A percentile compares a stretch with the other conserved stretches of the same genome.
These are phyloP conservation scores for Talaromyces liani DNA, from an alignment of 495 filamentous ascomycete genomes.

Conservation along the genomic window DNA sequence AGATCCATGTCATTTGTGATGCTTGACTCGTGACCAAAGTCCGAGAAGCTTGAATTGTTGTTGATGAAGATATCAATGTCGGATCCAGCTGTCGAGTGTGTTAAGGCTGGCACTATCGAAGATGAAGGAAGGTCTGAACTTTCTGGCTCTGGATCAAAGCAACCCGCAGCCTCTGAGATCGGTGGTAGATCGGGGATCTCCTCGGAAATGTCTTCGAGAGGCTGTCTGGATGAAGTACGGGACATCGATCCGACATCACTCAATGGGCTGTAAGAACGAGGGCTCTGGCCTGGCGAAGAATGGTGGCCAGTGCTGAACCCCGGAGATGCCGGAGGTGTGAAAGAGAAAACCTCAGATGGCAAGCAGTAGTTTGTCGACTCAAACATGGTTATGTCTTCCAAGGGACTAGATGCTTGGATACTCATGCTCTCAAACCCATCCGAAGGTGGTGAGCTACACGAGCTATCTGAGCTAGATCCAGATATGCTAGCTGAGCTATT, in stretches of 20 bases:
- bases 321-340: slow-evolving; percentile 44
- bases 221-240: slow-evolving; percentile 20
- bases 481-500: slow-evolving; percentile 31
- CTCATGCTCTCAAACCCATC: slow-evolving; percentile 33
- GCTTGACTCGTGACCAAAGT: slow-evolving; percentile 23
- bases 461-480: slow-evolving; percentile 24
- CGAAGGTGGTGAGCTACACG: slow-evolving; percentile 23
- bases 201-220: slow-evolving; percentile 18
- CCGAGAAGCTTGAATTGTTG: slow-evolving; percentile 29
- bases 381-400: slow-evolving; percentile 31
- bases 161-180: slow-evolving; percentile 21
- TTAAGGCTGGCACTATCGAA: slow-evolving; percentile 31
- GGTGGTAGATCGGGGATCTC: slow-evolving; percentile 17
- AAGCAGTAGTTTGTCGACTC: slow-evolving; percentile 33
- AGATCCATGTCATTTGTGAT: slow-evolving; percentile 28
- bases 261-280: slow-evolving; percentile 35
- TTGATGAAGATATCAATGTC: slow-evolving; percentile 43
- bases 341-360: slow-evolving; percentile 34
- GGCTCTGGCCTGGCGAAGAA: slow-evolving; percentile 37
- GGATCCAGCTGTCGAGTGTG: slow-evolving; percentile 30
- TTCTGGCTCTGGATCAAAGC: slow-evolving; percentile 30
- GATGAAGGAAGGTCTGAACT: slow-evolving; percentile 25
- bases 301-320: slow-evolving; percentile 34
- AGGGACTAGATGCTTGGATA: slow-evolving; percentile 39
- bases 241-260: slow-evolving; percentile 36